Evolutionary conservation across 495 filamentous ascomycete species (phyloP).

Genomic region (Melanomma pulvis-pyrius): DNA sequence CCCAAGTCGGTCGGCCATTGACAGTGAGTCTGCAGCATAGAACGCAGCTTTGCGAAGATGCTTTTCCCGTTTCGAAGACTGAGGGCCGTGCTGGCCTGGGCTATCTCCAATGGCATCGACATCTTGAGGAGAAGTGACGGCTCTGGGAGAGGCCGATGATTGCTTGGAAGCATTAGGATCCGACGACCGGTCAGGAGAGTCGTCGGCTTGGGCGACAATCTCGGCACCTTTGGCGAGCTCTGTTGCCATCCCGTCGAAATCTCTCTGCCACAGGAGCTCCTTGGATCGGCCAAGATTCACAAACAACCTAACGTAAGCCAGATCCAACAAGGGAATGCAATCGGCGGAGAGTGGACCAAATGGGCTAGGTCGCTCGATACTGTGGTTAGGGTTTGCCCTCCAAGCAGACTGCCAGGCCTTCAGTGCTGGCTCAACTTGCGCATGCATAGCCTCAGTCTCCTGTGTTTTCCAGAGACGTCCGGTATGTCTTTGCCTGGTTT

Average conservation of each 20-base stretch:
- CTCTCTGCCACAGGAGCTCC: slow-evolving; percentile 91
- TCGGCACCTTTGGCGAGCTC: slow-evolving; percentile 82
- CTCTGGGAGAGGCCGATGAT: slow-evolving; percentile 45
- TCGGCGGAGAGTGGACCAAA: slow-evolving; percentile 90
- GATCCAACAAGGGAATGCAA: slow-evolving; percentile 89
- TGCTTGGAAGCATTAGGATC: slow-evolving; percentile 57
- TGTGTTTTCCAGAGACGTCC: slow-evolving; percentile 87
- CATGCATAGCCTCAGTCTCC: slow-evolving; percentile 95
- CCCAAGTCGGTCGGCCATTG: slow-evolving; percentile 84
- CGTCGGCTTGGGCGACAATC: slow-evolving; percentile 73
- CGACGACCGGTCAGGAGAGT: slow-evolving; percentile 56
- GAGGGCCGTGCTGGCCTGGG: slow-evolving; percentile 51
- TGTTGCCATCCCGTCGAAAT: slow-evolving; percentile 91
- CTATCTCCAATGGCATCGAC: slow-evolving; percentile 48
- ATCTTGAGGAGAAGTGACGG: slow-evolving; percentile 27
- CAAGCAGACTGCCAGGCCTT: slow-evolving; percentile 95
- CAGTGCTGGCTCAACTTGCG: slow-evolving; percentile 91
- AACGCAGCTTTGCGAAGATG: slow-evolving; percentile 92
- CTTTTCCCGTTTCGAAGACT: slow-evolving; percentile 71
- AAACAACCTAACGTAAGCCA: slow-evolving; percentile 91
- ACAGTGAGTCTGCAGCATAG: slow-evolving; percentile 90
- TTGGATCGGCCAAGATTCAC: slow-evolving; percentile 91
- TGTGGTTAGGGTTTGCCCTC: slow-evolving; percentile 85
- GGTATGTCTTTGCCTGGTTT: slow-evolving; percentile 88
- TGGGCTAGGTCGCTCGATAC: slow-evolving; percentile 84